Base-by-base conservation (phyloP, 2,329 filamentous ascomycete species). In the Colletotrichum sp. region DNA sequence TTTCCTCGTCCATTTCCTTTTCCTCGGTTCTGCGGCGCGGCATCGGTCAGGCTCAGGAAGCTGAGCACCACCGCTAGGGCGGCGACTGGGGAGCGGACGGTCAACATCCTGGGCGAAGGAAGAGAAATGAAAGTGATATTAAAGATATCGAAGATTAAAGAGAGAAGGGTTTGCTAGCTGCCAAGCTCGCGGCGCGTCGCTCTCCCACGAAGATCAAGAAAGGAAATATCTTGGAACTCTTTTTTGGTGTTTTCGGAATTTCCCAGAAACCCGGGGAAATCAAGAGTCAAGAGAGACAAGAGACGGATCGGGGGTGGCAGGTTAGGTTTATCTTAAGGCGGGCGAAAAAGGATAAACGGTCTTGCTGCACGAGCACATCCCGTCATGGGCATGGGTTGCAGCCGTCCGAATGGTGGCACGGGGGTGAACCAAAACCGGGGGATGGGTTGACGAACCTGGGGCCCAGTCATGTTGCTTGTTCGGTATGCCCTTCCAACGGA, bases 21-120 rank as follows among this genome's bases (percentile, higher is more conserved):
- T 22, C 69, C 69, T 22, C 76, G 71, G 60, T 78, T 76, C 30
- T 74, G 76, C n/a, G 76, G 76, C 60, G 76, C 75, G 25, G 65
- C 76, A 32, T 66, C 27, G 34, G 60, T 72, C 61, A 77, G 13
- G 61, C 71, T 75, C 66, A 76, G 64, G 6, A 78, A 48, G 60
- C 68, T 52, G 55, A 78, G 75, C 60, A 77, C 67, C 28, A 76
- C 68, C 65, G 70, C 58, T 13, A 78, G 66, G 27, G 75, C 75
- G 65, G 75, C 68, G 27, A 74, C 39, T 28, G 64, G 70, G 15
- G 71, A 77, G 43, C 71, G 71, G 68, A 75, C 30, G 71, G 71
- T 77, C 75, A 75, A 77, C 76, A 78, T 78, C 74, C 66, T 77
- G 70, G 22, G 28, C 55, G 55, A 25, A 36, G 12, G 22, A 48